Percentiles rank a stretch among this genome's conserved stretches.
These are phyloP conservation scores for Botrytis fragariae DNA, from an alignment of 2,329 filamentous ascomycete genomes.

Conservation along the genomic window DNA sequence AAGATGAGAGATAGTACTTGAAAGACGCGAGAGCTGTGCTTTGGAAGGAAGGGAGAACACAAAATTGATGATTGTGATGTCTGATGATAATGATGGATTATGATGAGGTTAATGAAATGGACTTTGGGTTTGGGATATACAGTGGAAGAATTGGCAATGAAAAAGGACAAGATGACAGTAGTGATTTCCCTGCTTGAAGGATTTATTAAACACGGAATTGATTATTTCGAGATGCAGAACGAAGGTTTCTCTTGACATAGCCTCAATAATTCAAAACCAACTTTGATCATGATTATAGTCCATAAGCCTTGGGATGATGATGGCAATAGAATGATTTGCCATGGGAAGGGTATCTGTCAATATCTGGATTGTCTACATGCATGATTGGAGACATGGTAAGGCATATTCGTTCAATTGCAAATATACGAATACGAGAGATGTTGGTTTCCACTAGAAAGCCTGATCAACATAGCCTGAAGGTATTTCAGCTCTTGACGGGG, in stretches of 20 bases:
- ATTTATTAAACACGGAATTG: background rate
- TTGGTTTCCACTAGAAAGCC: slow-evolving; percentile 8
- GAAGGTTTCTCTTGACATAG: background rate
- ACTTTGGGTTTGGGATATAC: background rate
- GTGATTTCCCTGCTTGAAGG: background rate
- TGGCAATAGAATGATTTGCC: background rate
- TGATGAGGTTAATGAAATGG: background rate
- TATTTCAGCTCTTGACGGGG: background rate
- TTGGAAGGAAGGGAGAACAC: background rate
- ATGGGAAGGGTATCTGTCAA: background rate
- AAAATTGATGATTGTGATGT: background rate
- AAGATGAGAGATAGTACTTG: background rate
- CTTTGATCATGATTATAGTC: background rate
- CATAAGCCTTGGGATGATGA: background rate
- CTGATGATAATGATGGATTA: background rate
- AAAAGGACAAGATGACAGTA: background rate
- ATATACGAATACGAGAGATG: slow-evolving; percentile 7
- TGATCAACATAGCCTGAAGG: background rate
- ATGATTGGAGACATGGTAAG: background rate
- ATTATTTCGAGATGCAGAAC: background rate
- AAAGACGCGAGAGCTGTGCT: background rate
- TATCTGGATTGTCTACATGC: background rate
- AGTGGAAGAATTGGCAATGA: background rate
- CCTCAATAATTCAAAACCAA: background rate
- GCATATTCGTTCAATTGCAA: background rate